Evolutionary conservation across 2,329 filamentous ascomycete species (phyloP), one percentile per base, ranked within the genome.

Genomic region (Volutella citrinella): DNA sequence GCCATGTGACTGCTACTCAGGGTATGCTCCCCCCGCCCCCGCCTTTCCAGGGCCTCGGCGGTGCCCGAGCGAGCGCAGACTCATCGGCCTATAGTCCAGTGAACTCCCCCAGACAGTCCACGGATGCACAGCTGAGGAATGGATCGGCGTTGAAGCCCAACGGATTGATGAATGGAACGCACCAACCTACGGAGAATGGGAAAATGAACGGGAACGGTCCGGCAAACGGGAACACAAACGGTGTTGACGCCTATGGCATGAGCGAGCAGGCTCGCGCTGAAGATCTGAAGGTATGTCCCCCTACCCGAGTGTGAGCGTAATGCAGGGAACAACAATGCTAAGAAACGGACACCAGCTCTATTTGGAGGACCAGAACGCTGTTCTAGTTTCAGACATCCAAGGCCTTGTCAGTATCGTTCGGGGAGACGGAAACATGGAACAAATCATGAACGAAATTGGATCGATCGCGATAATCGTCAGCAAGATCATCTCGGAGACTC

Each of bases 301-400:
- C n/a, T n/a, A n/a, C n/a, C n/a, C n/a, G n/a, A n/a, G n/a, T n/a
- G n/a, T n/a, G n/a, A n/a, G n/a, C n/a, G n/a, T n/a, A n/a, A 22
- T 15, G 11, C 6, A 10, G 27, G 21, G 19, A 24, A 26, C 4
- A 38, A 18, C 12, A 29, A 15, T 11, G 19, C 8, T 18, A 20
- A 44, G 43, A 26, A 48, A 28, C 11, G 16, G n/a, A 11, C 11
- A 10, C 23, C 43, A 84, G 78, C 76, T 86, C 40, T 90, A 88
- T 55, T 76, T 94, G 21, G 85, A 93, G 55, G 85, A 90, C 54
- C 86, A 93, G 58, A 90, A 84, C 10, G 84, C 86, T 31, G 68
- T 80, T 4, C 73, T 95, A 39, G 82, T 93, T 17, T 80, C 87
- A 46, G 85, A 80, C 27, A 89, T 94, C 45, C 86, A 93, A 61